A percentile compares a stretch with the other conserved stretches of the same genome.
These are phyloP conservation scores for Oryza meyeriana DNA, from an alignment of 176 grass and related monocot species.

Conservation along the genomic window DNA sequence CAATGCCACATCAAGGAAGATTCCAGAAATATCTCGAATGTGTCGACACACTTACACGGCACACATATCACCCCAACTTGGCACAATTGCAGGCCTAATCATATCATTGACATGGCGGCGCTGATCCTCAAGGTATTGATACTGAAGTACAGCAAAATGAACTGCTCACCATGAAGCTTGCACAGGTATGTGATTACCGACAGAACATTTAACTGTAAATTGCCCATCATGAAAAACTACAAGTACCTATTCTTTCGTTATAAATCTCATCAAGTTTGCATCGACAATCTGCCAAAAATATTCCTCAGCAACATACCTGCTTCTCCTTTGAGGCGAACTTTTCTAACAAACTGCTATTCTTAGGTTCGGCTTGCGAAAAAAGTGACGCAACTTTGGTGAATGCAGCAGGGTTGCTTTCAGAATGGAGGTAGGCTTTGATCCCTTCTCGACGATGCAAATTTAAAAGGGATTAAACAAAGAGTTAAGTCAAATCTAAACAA, in stretches of 20 bases:
- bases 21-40: slow-evolving; percentile 38
- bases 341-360: slow-evolving; percentile 47
- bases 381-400: slow-evolving; percentile 54
- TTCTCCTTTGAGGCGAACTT: slow-evolving; percentile 10
- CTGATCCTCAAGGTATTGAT: slow-evolving; percentile 5
- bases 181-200: slow-evolving; percentile 24
- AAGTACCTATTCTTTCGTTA: not conserved
- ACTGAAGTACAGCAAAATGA: slow-evolving; percentile 7
- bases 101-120: not conserved
- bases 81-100: slow-evolving; percentile 7
- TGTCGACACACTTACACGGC: not conserved
- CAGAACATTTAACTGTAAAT: slow-evolving; percentile 28
- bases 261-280: slow-evolving; percentile 34
- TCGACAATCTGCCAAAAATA: slow-evolving; percentile 20
- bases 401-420: slow-evolving; percentile 37
- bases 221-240: not conserved
- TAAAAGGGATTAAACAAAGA: slow-evolving; percentile 57
- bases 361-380: slow-evolving; percentile 49
- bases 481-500: slow-evolving; percentile 76
- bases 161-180: slow-evolving; percentile 4
- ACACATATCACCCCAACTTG: slow-evolving; percentile 14
- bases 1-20: slow-evolving; percentile 18
- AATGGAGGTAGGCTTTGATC: slow-evolving; percentile 47
- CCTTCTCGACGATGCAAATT: slow-evolving; percentile 63
- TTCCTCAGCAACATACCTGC: slow-evolving; percentile 29